Percentiles rank a stretch among this genome's conserved stretches.
phyloP scores from a whole-genome alignment of 2,329 filamentous ascomycete genomes.

The Fonsecaea pedrosoi region DNA sequence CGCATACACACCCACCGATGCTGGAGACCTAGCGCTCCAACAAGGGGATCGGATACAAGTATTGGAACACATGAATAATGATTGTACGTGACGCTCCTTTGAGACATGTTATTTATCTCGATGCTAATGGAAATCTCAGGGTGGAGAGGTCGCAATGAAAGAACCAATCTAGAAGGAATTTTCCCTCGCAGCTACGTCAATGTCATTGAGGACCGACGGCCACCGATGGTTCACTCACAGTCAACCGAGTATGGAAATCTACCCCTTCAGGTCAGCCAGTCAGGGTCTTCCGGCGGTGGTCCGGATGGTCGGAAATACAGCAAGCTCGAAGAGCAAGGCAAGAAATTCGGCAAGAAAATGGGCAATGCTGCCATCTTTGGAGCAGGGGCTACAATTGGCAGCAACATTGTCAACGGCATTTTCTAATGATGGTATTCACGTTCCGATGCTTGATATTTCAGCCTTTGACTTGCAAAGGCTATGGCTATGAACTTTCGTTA shows the following conservation, averaged over 20 bases:
- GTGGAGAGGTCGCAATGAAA: constrained; percentile 85
- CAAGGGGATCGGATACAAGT: constrained; percentile 81
- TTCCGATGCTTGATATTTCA: constrained; percentile 31
- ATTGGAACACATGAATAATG: constrained; percentile 90
- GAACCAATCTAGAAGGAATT: constrained; percentile 85
- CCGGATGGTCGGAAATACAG: constrained; percentile 55
- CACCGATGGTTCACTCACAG: constrained; percentile 46
- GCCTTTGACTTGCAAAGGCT: constrained; percentile 25
- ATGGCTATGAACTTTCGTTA: constrained; percentile 36
- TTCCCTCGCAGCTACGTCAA: constrained; percentile 91
- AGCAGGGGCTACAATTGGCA: constrained; percentile 87
- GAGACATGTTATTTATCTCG: constrained; percentile 29
- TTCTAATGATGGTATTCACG: constrained; percentile 63
- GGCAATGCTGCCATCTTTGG: constrained; percentile 72
- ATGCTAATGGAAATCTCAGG: constrained; percentile 43
- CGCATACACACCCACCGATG: constrained; percentile 78
- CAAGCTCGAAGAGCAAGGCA: constrained; percentile 77
- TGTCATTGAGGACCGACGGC: constrained; percentile 69
- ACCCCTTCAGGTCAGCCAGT: constrained; percentile 76
- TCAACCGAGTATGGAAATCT: constrained; percentile 62
- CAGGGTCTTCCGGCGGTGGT: constrained; percentile 50
- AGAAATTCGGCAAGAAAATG: constrained; percentile 96
- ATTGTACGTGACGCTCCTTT: constrained; percentile 63
- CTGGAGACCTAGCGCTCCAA: constrained; percentile 80
- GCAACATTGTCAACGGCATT: constrained; percentile 88